These are phyloP conservation scores for Psilocybe sp. DNA, from an alignment of 768 basidiomycete species.

Conservation along the genomic window DNA sequence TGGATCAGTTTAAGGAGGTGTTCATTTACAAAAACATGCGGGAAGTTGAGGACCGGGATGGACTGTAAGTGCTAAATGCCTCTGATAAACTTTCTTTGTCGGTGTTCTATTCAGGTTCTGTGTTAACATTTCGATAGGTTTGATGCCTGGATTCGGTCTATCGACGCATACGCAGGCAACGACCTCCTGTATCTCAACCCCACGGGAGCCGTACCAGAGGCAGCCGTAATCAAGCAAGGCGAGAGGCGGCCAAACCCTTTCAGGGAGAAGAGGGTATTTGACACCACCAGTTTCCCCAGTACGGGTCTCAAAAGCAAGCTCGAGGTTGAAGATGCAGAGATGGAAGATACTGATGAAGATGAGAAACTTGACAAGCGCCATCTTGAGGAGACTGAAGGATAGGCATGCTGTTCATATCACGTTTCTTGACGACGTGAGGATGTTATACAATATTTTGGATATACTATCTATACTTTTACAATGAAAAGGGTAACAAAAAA, in stretches of 20 bases:
- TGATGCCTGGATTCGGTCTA: slow-evolving; percentile 78
- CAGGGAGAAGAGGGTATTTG: slow-evolving; percentile 66
- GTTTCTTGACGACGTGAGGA: background rate
- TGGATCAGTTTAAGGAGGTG: slow-evolving; percentile 80
- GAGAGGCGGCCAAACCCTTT: slow-evolving; percentile 59
- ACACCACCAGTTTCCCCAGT: slow-evolving; percentile 52
- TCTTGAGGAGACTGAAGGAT: slow-evolving; percentile 56
- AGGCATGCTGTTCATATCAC: slow-evolving; percentile 8
- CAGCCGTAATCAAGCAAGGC: slow-evolving; percentile 63
- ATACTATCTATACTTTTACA: slow-evolving; percentile 3
- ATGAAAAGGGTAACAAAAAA: background rate
- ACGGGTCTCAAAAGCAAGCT: slow-evolving; percentile 27
- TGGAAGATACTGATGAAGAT: slow-evolving; percentile 39
- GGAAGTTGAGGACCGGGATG: slow-evolving; percentile 72
- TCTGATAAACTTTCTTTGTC: no score
- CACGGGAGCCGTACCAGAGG: slow-evolving; percentile 71
- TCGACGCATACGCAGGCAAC: slow-evolving; percentile 73
- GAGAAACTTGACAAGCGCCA: slow-evolving; percentile 33
- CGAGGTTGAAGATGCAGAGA: slow-evolving; percentile 36
- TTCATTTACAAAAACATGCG: slow-evolving; percentile 89
- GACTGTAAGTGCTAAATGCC: slow-evolving; percentile 66
- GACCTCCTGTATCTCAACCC: slow-evolving; percentile 80
- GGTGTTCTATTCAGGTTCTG: background rate
- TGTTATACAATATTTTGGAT: slow-evolving; percentile 12
- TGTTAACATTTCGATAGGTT: slow-evolving; percentile 43